Base-by-base conservation (phyloP, 768 basidiomycete species). In the Hygrophorus pudorinus region DNA sequence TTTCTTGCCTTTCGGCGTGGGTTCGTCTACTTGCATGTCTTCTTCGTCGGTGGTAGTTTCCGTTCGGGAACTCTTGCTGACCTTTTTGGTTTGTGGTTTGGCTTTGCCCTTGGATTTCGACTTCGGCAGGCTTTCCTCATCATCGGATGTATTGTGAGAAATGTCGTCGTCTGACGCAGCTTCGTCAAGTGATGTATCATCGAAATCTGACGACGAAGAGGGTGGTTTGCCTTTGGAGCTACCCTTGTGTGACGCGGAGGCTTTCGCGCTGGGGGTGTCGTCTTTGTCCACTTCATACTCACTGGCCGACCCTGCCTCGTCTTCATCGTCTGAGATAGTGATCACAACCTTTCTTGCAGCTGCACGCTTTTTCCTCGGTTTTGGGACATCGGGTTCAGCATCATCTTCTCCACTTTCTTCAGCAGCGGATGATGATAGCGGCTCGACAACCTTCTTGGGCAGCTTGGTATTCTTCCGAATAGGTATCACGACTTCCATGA, bases 1-100 rank as follows among this genome's bases (percentile, higher is more conserved):
- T 42, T 63, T 64, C 46, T 64, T 66, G 30, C 39, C 31, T 58
- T 68, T 54, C 45, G 53, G 53, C 1, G 58, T 58, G 11, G 64
- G 64, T 5, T 74, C 70, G 39, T 81, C 79, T 14, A 81, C 67
- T 30, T 78, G 79, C 77, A 81, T 81, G 21, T 64, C 66, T 27
- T 66, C 69, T n/a, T 46, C 52, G 20, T 56, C 50, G 38, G 42
- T 53, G 51, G 64, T 62, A 49, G 55, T 58, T 42, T 43, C 42
- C 20, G 45, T 48, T 39, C 44, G 30, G 46, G 51, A 42, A 33
- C 30, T 41, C 36, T 47, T 50, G 21, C 29, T 35, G 10, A 30
- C 46, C 12, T 38, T 27, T 43, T 61, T 54, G 12, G 58, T 45
- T 40, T 57, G 60, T 2, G 51, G 40, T 35, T 58, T 48, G n/a